Evolutionary conservation across 495 filamentous ascomycete genomes (phyloP), one percentile per base, ranked within the genome.

Genomic region (Penicillium maclennaniae): DNA sequence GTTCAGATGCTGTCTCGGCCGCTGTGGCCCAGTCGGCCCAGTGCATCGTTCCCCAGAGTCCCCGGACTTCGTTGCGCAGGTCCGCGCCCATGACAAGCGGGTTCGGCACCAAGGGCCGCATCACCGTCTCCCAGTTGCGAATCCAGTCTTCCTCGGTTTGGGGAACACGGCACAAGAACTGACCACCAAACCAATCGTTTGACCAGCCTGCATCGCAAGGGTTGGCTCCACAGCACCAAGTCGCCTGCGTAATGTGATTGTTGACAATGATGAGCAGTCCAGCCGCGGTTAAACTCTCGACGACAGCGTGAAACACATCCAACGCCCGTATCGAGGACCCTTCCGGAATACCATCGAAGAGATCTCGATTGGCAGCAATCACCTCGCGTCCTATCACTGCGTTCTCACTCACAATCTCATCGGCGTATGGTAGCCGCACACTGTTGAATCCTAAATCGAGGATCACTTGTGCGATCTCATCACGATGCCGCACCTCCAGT

Each of bases 31-130:
- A 85, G 19, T 62, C 55, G 14, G 68, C 63, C 81, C 81, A 85
- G 15, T 74, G 59, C 80, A 84, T 81, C 16, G 82, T 84, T 20
- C 81, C 82, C 82, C 81, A 84, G 8, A 82, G 63, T 16, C 82
- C 80, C 45, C 81, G 70, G 41, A 81, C 79, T 62, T 85, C 81
- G 61, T 85, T 85, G 21, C 81, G 70, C 51, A 84, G 65, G 56
- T 85, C 81, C 0, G 78, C 79, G 7, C 80, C 81, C 34, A 85
- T 73, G 40, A 84, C 81, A 14, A 75, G 64, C 10, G 73, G 71
- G 49, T 83, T 83, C 51, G 71, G 57, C 39, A 68, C 61, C 27
- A 81, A 72, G 15, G 67, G 74, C 41, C 27, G 57, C 81, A 84
- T 85, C 51, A 84, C 60, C 42, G 66, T 74, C 63, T 79, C 76